Percentiles rank a stretch among this genome's conserved stretches.
These are phyloP conservation scores for Apiospora saccharicola DNA, from an alignment of 2,329 filamentous ascomycete genomes.

Conservation along the genomic window DNA sequence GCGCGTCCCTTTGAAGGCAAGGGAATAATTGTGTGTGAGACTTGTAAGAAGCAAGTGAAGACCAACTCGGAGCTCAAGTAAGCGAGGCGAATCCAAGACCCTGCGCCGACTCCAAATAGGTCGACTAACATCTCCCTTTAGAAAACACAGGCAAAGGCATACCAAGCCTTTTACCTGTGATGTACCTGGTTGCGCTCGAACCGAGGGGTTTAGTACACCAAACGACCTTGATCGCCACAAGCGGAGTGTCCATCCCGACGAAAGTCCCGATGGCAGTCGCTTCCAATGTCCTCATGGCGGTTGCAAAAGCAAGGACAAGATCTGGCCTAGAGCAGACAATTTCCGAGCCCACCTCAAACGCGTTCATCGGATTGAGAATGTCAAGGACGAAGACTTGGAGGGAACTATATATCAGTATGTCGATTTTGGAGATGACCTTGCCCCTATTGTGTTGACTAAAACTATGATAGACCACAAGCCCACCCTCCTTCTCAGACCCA, in stretches of 20 bases:
- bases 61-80: slow-evolving; percentile 66
- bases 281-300: slow-evolving; percentile 66
- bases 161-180: slow-evolving; percentile 71
- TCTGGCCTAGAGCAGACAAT: slow-evolving; percentile 85
- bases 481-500: slow-evolving; percentile 15
- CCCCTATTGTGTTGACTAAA: slow-evolving; percentile 9
- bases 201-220: slow-evolving; percentile 75
- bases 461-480: not conserved
- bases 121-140: slow-evolving; percentile 46
- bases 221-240: slow-evolving; percentile 87
- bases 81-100: slow-evolving; percentile 32
- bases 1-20: slow-evolving; percentile 29
- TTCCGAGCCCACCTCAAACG: slow-evolving; percentile 80
- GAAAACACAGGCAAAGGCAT: slow-evolving; percentile 79
- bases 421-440: not conserved
- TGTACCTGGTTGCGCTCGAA: slow-evolving; percentile 61
- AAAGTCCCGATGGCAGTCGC: slow-evolving; percentile 55
- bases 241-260: slow-evolving; percentile 70
- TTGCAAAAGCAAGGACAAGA: slow-evolving; percentile 69
- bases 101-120: not conserved
- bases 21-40: slow-evolving; percentile 44
- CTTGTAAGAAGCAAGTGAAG: slow-evolving; percentile 52
- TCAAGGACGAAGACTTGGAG: slow-evolving; percentile 48
- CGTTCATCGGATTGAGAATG: slow-evolving; percentile 61
- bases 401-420: slow-evolving; percentile 5